Evolutionary conservation across 75 land plant species (phyloP).

Genomic region (Pinus albicaulis): DNA sequence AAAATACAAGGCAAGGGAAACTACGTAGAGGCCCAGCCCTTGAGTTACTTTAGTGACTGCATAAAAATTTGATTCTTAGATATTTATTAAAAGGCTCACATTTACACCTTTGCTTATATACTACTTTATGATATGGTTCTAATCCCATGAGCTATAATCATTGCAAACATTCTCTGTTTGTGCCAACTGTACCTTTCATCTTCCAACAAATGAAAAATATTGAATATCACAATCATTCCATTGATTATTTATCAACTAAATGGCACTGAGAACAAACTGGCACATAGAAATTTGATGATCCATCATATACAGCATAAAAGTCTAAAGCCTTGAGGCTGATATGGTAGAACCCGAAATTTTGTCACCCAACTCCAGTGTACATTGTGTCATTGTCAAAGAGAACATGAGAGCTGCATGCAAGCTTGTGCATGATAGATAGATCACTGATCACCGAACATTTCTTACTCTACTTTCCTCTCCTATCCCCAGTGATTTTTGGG

Average conservation of each 20-base stretch:
- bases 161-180: too few species aligned
- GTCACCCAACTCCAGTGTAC: neutral
- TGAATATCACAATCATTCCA: constrained; percentile 3
- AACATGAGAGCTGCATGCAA: neutral
- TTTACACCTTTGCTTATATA: too few species aligned
- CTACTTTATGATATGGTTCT: too few species aligned
- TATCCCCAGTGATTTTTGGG: constrained; percentile 80
- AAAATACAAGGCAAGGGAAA: too few species aligned
- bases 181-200: too few species aligned
- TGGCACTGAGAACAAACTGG: neutral
- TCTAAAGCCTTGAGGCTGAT: neutral
- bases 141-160: too few species aligned
- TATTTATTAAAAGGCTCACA: too few species aligned
- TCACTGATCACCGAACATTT: constrained; percentile 51
- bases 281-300: neutral
- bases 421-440: neutral
- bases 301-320: neutral
- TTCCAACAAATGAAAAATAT: neutral
- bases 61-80: too few species aligned
- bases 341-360: neutral
- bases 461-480: constrained; percentile 77
- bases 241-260: neutral
- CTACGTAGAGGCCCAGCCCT: too few species aligned
- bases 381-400: too few species aligned
- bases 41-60: too few species aligned